Evolutionary conservation across 1,139 yeast genomes (phyloP).

Genomic region (Saccharomyces hybrid): DNA sequence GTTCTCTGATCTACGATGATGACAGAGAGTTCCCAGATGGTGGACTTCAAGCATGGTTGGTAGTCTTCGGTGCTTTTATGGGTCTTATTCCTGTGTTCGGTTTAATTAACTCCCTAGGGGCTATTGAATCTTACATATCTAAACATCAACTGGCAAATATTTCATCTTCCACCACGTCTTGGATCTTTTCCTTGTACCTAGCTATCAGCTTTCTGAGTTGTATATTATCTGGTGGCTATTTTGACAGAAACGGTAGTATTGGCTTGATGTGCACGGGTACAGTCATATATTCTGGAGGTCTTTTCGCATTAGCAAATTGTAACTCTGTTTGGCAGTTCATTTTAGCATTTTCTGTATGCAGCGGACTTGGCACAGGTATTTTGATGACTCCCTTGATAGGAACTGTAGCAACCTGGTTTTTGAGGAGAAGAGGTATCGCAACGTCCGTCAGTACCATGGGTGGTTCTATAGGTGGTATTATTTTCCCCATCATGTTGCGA

Average conservation of each 20-base stretch:
- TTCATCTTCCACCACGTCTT: conserved; percentile 48
- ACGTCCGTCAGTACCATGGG: conserved; percentile 55
- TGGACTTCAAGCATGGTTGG: conserved; percentile 37
- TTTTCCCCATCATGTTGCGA: conserved; percentile 52
- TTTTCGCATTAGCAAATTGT: conserved; percentile 46
- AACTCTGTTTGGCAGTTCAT: conserved; percentile 47
- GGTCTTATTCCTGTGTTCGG: conserved; percentile 63
- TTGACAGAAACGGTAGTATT: conserved; percentile 44
- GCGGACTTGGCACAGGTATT: conserved; percentile 51
- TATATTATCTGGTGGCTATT: conserved; percentile 48
- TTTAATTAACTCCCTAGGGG: conserved; percentile 58
- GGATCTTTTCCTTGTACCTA: conserved; percentile 63
- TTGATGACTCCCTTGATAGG: conserved; percentile 52
- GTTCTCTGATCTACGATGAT: conserved; percentile 8
- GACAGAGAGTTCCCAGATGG: conserved; percentile 28
- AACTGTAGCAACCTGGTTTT: conserved; percentile 53
- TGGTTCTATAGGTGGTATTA: conserved; percentile 56
- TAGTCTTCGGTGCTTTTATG: conserved; percentile 55
- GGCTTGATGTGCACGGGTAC: conserved; percentile 41
- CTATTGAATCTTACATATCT: conserved; percentile 57
- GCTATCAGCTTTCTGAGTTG: conserved; percentile 52
- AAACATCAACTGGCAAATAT: conserved; percentile 45
- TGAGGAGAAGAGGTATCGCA: conserved; percentile 44
- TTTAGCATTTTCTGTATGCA: conserved; percentile 42
- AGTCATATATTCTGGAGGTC: conserved; percentile 38